Evolutionary conservation across 1,139 yeast genomes (phyloP), one percentile per base, ranked within the genome.

Genomic region (Yamadazyma mexicana): DNA sequence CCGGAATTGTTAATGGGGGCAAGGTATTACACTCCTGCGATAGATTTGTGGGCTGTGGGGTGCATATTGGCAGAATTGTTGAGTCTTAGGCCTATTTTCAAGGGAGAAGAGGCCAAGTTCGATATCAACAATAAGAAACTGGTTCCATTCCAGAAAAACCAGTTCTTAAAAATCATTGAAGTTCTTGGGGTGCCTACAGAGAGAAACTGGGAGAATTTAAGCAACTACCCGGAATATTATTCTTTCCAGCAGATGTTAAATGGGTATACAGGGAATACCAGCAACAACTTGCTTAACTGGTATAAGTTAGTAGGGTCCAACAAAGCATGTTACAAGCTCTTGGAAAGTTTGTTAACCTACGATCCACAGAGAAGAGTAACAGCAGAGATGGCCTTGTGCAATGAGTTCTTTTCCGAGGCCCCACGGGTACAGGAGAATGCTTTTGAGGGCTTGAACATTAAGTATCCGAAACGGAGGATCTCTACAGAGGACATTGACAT

Each of bases 1-100:
- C 98, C 98, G 0, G 98, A 92, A 58, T 68, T 92, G 33, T 67
- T 92, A 30, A 64, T 92, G 29, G 98, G 98, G 0, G 89, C 96
- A 1, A 69, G 96, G 35, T 96, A 92, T 63, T 92, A 92, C 58
- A 86, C 97, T 0, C 96, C 98, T 0, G 92, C 98, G 0, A 85
- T 92, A 33, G 98, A 92, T 62, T 62, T 88, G 38, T 92, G 98
- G 98, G 97, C 98, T 0, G 88, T 89, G 8, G 98, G 98, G 0
- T 92, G 98, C 61, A 92, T 94, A 8, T 73, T 92, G 49, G 98
- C 96, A 0, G 99, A 94, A 58, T 66, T 92, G 36, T 68, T 92
- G 16, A 87, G 96, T 2, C 64, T 94, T 33, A 68, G 96, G 51
- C 99, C 99, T 0, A 83, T 92, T 4, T 92, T 92, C 66, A 92